Evolutionary conservation across 768 basidiomycete species (phyloP).

Genomic region (Auriscalpium vulgare): DNA sequence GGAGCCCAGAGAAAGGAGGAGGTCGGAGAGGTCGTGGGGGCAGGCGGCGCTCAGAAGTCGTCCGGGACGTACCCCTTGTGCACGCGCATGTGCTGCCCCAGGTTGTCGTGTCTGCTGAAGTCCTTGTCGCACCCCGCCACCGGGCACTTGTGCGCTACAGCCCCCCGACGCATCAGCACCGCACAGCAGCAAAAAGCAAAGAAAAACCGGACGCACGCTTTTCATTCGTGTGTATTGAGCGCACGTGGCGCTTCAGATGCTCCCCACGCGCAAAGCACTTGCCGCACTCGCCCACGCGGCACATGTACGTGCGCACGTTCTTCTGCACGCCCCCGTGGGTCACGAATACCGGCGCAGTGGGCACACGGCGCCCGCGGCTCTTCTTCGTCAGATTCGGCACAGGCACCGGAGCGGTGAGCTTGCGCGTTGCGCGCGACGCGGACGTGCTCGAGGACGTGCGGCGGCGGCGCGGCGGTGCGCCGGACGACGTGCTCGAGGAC

Average conservation of each 20-base stretch:
- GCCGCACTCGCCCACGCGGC: slow-evolving; percentile 75
- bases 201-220: slow-evolving; percentile 57
- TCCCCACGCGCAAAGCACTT: slow-evolving; percentile 86
- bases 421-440: slow-evolving; percentile 4
- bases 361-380: slow-evolving; percentile 70
- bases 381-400: slow-evolving; percentile 77
- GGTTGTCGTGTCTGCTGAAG: slow-evolving; percentile 83
- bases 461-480: slow-evolving; percentile 3
- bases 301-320: slow-evolving; percentile 43
- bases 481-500: neutral
- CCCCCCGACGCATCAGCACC: slow-evolving; percentile 11
- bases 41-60: slow-evolving; percentile 1
- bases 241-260: slow-evolving; percentile 83
- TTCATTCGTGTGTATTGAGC: slow-evolving; percentile 87
- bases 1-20: no score
- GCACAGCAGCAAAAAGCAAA: slow-evolving; percentile 1
- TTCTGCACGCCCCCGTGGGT: slow-evolving; percentile 21
- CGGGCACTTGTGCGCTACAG: slow-evolving; percentile 70
- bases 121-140: slow-evolving; percentile 75
- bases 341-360: slow-evolving; percentile 34
- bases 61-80: slow-evolving; percentile 35
- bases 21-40: no score
- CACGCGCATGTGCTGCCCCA: slow-evolving; percentile 83
- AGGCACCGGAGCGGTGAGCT: slow-evolving; percentile 52
- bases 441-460: slow-evolving; percentile 10